Evolutionary conservation across 2,329 filamentous ascomycete genomes (phyloP).

Genomic region (Colletotrichum shisoi): DNA sequence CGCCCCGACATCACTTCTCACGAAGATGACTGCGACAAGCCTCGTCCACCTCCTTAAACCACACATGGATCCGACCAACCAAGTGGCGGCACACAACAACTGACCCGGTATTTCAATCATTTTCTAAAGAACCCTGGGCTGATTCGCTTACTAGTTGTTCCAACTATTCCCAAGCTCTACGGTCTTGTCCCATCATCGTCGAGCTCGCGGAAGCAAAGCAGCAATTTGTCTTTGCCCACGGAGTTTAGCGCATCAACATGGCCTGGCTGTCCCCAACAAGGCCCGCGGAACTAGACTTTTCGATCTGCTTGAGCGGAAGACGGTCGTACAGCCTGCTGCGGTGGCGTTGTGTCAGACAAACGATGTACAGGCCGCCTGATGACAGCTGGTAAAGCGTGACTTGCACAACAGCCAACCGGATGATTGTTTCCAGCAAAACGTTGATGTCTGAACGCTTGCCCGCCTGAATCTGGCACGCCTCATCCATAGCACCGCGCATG

Average conservation of each 20-base stretch:
- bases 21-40: slow-evolving; percentile 12
- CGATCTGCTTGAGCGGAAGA: background rate
- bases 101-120: slow-evolving; percentile 28
- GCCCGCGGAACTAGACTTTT: background rate
- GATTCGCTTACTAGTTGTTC: slow-evolving; percentile 9
- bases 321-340: background rate
- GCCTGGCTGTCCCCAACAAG: background rate
- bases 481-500: background rate
- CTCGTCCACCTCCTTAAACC: background rate
- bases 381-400: background rate
- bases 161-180: background rate
- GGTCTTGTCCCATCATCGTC: slow-evolving; percentile 6
- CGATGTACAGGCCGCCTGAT: background rate
- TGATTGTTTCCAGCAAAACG: background rate
- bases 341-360: background rate
- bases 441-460: slow-evolving; percentile 4
- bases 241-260: background rate
- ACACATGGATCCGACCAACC: slow-evolving; percentile 3
- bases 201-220: background rate
- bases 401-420: background rate
- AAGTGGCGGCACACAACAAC: slow-evolving; percentile 1
- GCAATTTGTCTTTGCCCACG: background rate
- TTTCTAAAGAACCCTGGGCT: background rate
- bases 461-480: background rate
- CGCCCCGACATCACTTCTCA: background rate